phyloP scores from a whole-genome alignment of 495 filamentous ascomycete genomes.

The Neurospora sp. region DNA sequence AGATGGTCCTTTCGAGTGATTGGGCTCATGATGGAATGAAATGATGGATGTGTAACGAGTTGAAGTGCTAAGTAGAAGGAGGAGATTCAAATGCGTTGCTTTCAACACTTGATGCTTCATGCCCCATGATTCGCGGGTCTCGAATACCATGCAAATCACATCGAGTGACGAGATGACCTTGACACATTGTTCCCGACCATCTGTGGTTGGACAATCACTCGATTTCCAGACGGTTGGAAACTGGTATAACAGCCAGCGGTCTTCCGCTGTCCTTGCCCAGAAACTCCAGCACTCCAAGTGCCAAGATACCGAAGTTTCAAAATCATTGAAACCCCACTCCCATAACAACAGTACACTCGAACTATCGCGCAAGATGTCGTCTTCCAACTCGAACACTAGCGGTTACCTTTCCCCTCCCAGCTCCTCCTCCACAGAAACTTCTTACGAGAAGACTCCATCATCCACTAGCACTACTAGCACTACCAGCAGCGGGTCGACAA shows the following conservation, averaged over 20 bases:
- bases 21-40: background rate
- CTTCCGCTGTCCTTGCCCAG: too few species aligned
- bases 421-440: background rate
- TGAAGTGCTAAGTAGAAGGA: background rate
- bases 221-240: background rate
- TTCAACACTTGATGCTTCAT: background rate
- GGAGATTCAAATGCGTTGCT: background rate
- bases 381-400: background rate
- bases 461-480: background rate
- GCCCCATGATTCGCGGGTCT: background rate
- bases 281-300: too few species aligned
- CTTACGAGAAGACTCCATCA: background rate
- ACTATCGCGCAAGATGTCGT: background rate
- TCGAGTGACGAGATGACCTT: background rate
- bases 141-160: background rate
- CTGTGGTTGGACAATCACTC: background rate
- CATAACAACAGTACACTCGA: background rate
- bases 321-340: too few species aligned
- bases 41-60: too few species aligned
- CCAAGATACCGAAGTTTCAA: too few species aligned
- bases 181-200: background rate
- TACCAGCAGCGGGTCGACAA: background rate
- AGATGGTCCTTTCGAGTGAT: accelerated
- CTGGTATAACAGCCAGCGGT: background rate
- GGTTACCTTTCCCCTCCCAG: background rate